These are phyloP conservation scores for Sicyos baderoa DNA, from an alignment of 306 rosid species.

Conservation along the genomic window DNA sequence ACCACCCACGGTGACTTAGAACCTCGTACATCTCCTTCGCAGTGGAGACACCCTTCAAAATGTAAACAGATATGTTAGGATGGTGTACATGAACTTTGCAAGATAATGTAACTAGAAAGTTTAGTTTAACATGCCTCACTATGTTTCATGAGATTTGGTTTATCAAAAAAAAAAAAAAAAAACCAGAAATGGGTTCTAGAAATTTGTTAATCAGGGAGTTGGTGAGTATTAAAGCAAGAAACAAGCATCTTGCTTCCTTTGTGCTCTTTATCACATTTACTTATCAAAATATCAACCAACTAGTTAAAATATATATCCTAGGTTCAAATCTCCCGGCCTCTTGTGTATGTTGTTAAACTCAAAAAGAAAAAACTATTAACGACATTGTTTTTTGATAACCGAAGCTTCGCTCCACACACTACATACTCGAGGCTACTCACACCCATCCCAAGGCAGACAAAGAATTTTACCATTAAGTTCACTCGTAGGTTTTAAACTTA, in stretches of 20 bases:
- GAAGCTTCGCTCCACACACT: too few relatives aligned
- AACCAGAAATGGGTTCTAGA: not conserved
- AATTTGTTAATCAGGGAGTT: constrained; percentile 11
- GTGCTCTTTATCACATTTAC: not conserved
- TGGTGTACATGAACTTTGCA: not conserved
- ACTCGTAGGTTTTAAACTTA: too few relatives aligned
- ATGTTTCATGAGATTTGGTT: not conserved
- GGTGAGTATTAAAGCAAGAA: not conserved
- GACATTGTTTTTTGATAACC: too few relatives aligned
- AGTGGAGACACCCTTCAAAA: constrained; percentile 77
- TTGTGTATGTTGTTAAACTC: too few relatives aligned
- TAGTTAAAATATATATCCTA: too few relatives aligned
- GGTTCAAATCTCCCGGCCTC: not conserved
- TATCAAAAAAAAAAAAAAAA: not conserved
- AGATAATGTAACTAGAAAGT: not conserved
- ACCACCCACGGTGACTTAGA: constrained; percentile 69
- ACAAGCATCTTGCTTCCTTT: not conserved
- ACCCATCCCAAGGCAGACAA: too few relatives aligned
- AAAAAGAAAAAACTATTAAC: too few relatives aligned
- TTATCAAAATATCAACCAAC: not conserved
- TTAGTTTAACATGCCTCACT: not conserved
- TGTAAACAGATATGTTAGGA: constrained; percentile 3
- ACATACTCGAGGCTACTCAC: too few relatives aligned
- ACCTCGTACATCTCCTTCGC: constrained; percentile 83
- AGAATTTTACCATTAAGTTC: too few relatives aligned